A percentile compares a stretch with the other conserved stretches of the same genome.
These are phyloP conservation scores for Lactifluus volemus DNA, from an alignment of 768 basidiomycete species.

Conservation along the genomic window DNA sequence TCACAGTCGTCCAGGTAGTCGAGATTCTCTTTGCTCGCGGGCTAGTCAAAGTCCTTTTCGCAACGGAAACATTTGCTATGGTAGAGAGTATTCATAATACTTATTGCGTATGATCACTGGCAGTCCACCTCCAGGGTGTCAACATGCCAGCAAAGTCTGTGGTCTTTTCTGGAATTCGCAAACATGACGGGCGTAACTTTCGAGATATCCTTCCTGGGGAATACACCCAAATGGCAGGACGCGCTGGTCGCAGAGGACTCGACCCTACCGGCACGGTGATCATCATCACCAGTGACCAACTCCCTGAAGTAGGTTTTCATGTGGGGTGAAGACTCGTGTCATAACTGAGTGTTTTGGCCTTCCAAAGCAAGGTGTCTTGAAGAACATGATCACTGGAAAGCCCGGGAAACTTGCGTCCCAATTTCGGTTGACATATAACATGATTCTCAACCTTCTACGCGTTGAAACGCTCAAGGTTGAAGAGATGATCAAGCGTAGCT, in stretches of 20 bases:
- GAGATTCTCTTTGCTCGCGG: slow-evolving; percentile 95
- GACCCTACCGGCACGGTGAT: slow-evolving; percentile 95
- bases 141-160: slow-evolving; percentile 99
- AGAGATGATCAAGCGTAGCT: slow-evolving; percentile 99
- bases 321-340: not conserved
- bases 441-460: slow-evolving; percentile 94
- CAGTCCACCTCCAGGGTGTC: slow-evolving; percentile 62
- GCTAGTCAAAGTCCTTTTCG: slow-evolving; percentile 92
- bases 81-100: slow-evolving; percentile 34
- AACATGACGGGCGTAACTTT: slow-evolving; percentile 92
- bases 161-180: slow-evolving; percentile 89
- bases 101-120: not conserved
- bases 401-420: slow-evolving; percentile 92
- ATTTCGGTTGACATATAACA: slow-evolving; percentile 97
- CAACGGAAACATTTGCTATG: slow-evolving; percentile 99
- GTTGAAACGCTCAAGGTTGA: slow-evolving; percentile 95
- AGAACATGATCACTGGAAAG: slow-evolving; percentile 89
- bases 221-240: slow-evolving; percentile 99
- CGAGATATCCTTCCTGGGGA: slow-evolving; percentile 85
- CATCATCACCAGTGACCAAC: slow-evolving; percentile 70
- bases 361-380: slow-evolving; percentile 61
- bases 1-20: slow-evolving; percentile 53
- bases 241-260: slow-evolving; percentile 91
- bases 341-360: not conserved
- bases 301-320: slow-evolving; percentile 64